Percentiles rank a stretch among this genome's conserved stretches.
Conservation (phyloP, 2,329 filamentous ascomycete genomes). For the Aureobasidium sp. region DNA sequence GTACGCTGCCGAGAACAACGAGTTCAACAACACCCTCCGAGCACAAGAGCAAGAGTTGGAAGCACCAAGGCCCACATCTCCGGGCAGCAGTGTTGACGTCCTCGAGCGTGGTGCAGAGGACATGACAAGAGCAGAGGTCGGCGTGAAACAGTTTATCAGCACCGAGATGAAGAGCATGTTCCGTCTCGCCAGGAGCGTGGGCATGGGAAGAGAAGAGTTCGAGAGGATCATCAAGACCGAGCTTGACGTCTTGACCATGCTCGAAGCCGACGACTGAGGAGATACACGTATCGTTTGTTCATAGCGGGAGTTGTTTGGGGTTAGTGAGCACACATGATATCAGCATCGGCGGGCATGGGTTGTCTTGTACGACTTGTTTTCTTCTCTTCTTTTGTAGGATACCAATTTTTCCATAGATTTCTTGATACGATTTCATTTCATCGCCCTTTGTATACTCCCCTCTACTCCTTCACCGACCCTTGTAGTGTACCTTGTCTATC, state of each 20-base stretch:
- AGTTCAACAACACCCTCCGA: constrained; percentile 15
- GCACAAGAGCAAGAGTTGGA: constrained; percentile 33
- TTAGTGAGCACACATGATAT: neutral
- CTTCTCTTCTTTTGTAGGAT: neutral
- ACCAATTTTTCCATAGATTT: neutral
- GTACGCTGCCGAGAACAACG: neutral
- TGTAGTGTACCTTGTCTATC: too few species aligned
- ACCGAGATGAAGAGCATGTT: constrained; percentile 72
- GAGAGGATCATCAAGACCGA: constrained; percentile 64
- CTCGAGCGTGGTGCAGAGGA: constrained; percentile 39
- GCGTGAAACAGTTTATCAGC: constrained; percentile 71
- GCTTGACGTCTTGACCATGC: constrained; percentile 60
- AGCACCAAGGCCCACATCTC: constrained; percentile 49
- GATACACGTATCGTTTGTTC: neutral
- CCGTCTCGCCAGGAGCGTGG: constrained; percentile 60
- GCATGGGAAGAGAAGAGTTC: constrained; percentile 70
- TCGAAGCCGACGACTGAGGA: constrained; percentile 50
- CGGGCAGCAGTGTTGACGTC: constrained; percentile 47
- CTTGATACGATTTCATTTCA: neutral
- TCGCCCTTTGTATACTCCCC: too few species aligned
- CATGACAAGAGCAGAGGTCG: constrained; percentile 58
- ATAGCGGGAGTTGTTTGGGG: neutral
- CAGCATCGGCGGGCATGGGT: neutral
- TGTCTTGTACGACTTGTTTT: neutral
- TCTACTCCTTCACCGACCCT: neutral